phyloP scores from a whole-genome alignment of 306 rosid species.

The Prinsepia uniflora region DNA sequence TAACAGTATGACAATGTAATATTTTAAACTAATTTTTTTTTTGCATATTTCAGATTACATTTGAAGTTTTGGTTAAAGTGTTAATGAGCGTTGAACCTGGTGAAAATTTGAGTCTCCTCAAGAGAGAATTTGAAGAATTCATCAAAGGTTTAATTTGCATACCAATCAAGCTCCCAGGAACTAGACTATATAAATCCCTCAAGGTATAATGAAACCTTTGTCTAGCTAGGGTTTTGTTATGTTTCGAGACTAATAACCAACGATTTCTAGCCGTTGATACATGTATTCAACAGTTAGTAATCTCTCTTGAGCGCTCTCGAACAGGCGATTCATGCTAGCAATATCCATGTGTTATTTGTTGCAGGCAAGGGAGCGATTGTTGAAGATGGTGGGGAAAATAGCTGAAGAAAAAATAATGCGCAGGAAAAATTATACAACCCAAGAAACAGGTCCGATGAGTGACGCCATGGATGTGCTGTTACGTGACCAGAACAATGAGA shows the following conservation, averaged over 20 bases:
- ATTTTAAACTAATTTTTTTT: not conserved
- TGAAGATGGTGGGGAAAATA: conserved; percentile 59
- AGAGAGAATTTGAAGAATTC: conserved; percentile 69
- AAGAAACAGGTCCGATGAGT: conserved; percentile 25
- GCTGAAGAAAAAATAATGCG: conserved; percentile 41
- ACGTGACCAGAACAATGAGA: conserved; percentile 31
- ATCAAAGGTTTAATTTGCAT: conserved; percentile 81
- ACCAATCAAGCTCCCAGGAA: conserved; percentile 85
- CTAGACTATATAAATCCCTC: conserved; percentile 74
- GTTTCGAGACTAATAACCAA: no score
- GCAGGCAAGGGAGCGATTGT: conserved; percentile 76
- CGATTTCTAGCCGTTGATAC: no score
- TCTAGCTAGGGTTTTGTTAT: not conserved
- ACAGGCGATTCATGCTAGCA: no score
- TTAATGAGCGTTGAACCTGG: conserved; percentile 78
- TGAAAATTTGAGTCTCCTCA: conserved; percentile 59
- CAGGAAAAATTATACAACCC: not conserved
- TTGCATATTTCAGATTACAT: conserved; percentile 55
- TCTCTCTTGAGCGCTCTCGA: no score
- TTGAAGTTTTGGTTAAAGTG: conserved; percentile 58
- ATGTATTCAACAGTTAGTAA: no score
- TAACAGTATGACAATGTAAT: not conserved
- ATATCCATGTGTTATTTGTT: not conserved
- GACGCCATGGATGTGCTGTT: conserved; percentile 73
- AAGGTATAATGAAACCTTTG: conserved; percentile 39